Conservation (phyloP, 2,329 filamentous ascomycete genomes). For the Reticulascus tulasneorum region DNA sequence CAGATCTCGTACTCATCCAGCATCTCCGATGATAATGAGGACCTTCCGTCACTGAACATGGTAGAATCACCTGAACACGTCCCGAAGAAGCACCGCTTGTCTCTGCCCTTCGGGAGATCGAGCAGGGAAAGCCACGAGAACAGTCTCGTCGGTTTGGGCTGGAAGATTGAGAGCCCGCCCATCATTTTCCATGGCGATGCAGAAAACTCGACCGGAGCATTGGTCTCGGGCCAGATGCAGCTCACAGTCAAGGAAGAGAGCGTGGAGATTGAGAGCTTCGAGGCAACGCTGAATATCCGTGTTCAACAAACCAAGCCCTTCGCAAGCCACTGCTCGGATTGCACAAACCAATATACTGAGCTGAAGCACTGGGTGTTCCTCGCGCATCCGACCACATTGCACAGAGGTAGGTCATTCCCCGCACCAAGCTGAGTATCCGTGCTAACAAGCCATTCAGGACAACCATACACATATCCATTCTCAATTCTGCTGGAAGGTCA, state of each 20-base stretch:
- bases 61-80: slow-evolving; percentile 12
- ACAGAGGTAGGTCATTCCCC: slow-evolving; percentile 48
- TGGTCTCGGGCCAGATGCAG: slow-evolving; percentile 79
- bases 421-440: no score
- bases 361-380: slow-evolving; percentile 79
- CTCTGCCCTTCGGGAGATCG: slow-evolving; percentile 32
- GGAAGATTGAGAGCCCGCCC: slow-evolving; percentile 79
- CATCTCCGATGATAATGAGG: slow-evolving; percentile 13
- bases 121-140: slow-evolving; percentile 34
- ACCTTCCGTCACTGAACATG: slow-evolving; percentile 14
- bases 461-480: slow-evolving; percentile 88
- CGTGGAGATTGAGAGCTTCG: slow-evolving; percentile 57
- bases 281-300: slow-evolving; percentile 66
- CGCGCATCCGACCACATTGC: slow-evolving; percentile 46
- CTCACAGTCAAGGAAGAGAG: slow-evolving; percentile 65
- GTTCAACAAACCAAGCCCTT: slow-evolving; percentile 80
- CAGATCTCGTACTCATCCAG: slow-evolving; percentile 10
- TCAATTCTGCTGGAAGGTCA: slow-evolving; percentile 81
- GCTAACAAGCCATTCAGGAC: no score
- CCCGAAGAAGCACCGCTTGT: slow-evolving; percentile 32
- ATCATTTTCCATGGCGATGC: slow-evolving; percentile 77
- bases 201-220: slow-evolving; percentile 72
- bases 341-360: slow-evolving; percentile 66
- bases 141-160: slow-evolving; percentile 41
- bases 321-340: slow-evolving; percentile 72